phyloP scores from a whole-genome alignment of 2,329 filamentous ascomycete species.

The Lecanicillium sp. region DNA sequence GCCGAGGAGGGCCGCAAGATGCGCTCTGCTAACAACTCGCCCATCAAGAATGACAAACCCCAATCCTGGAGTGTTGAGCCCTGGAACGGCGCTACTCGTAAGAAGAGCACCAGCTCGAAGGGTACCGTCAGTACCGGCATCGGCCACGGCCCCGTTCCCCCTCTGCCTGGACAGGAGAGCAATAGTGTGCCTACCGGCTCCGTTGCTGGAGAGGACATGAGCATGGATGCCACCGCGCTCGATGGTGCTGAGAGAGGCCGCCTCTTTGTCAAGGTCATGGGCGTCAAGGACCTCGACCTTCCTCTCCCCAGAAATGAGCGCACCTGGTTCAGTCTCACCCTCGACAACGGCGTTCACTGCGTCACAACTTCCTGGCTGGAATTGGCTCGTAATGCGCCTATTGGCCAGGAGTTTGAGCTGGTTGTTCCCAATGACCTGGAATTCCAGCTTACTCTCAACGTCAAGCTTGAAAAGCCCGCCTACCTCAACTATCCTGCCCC shows the following conservation, averaged over 20 bases:
- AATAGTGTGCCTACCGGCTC: conserved; percentile 56
- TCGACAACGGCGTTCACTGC: conserved; percentile 98
- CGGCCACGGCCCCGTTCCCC: conserved; percentile 73
- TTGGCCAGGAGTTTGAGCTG: conserved; percentile 96
- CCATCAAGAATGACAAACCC: conserved; percentile 69
- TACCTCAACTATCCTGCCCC: conserved; percentile 53
- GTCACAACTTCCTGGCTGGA: conserved; percentile 96
- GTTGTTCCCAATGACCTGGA: conserved; percentile 97
- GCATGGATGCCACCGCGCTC: conserved; percentile 52
- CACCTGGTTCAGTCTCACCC: conserved; percentile 88
- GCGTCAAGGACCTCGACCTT: conserved; percentile 90
- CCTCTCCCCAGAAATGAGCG: conserved; percentile 86
- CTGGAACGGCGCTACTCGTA: conserved; percentile 78
- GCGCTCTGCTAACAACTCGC: conserved; percentile 61
- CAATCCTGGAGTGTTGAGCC: conserved; percentile 96
- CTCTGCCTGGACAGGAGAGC: conserved; percentile 82
- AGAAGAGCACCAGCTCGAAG: conserved; percentile 52
- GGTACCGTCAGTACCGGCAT: conserved; percentile 29
- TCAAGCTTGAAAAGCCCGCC: conserved; percentile 81
- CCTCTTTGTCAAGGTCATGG: conserved; percentile 97
- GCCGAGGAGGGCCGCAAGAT: conserved; percentile 49
- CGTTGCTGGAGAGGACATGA: conserved; percentile 64
- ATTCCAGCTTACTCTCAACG: conserved; percentile 94
- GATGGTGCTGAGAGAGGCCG: conserved; percentile 84
- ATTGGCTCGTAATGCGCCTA: conserved; percentile 82